Base-by-base conservation (phyloP, 2,329 filamentous ascomycete genomes). In the Nothopassalora personata region DNA sequence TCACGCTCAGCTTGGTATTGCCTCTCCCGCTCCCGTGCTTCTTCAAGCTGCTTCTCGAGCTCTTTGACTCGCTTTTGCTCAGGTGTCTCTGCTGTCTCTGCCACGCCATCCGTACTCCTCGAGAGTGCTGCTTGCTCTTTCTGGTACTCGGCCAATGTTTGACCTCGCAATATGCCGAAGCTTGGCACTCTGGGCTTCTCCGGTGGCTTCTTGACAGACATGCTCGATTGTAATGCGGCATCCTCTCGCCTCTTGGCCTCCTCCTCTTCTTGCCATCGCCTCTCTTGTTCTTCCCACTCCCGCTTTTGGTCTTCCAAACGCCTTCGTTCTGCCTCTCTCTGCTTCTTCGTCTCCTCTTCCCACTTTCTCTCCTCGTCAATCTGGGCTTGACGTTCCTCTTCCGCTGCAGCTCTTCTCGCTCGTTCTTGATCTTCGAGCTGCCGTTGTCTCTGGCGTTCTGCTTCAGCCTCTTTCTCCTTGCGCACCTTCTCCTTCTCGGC, bases 121-220 rank as follows among this genome's bases (percentile, higher is more conserved):
- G 72, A 46, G 67, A 72, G 57, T 53, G 65, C 67, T 8, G 69
- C 73, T 70, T 89, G 85, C 65, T 90, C 86, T 19, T 87, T 85
- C 72, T 90, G 88, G 71, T 96, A 96, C 71, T 96, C 89, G 70
- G 89, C 93, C 53, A 96, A 81, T 67, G 87, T 92, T 70, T 96
- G 91, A 2, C 91, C 91, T 60, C 86, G 87, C 23, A 96, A 79
- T 62, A 86, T 84, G 39, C 81, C 80, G 67, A 62, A 66, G 31
- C 66, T 68, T 28, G 66, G 60, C 50, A 70, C 64, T 43, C 65
- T 59, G 30, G 69, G 68, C 83, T 87, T 62, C 77, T 59, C 83
- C 80, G 67, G 80, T 80, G 51, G 88, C 83, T 69, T 93, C 88
- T 59, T 86, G 80, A 52, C 84, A 83, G 33, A 91, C 73, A 68